A percentile compares a stretch with the other conserved stretches of the same genome.
Evolutionary conservation across 306 rosid species (phyloP).

Genomic region (Begonia peltatifolia): DNA sequence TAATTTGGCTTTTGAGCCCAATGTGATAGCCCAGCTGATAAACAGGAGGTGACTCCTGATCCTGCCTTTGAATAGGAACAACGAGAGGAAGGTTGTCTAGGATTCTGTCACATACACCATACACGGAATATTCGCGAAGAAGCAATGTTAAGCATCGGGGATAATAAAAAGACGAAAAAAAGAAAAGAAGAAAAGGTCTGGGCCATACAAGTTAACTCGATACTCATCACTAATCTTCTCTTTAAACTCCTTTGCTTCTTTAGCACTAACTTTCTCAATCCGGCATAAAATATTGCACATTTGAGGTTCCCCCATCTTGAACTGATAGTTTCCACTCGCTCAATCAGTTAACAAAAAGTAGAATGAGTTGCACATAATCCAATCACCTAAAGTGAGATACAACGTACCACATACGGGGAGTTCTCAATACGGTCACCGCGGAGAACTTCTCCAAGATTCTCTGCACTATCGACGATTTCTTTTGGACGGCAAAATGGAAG

Average conservation of each 20-base stretch:
- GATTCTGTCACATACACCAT: constrained; percentile 39
- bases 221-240: constrained; percentile 89
- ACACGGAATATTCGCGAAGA: constrained; percentile 3
- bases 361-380: too few relatives aligned
- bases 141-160: constrained; percentile 12
- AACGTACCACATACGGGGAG: constrained; percentile 68
- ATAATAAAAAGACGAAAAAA: neutral
- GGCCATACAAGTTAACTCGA: constrained; percentile 69
- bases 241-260: constrained; percentile 60
- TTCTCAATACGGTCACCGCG: constrained; percentile 96
- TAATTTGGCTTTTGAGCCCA: constrained; percentile 46
- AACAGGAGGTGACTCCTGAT: constrained; percentile 48
- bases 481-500: constrained; percentile 51
- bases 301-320: constrained; percentile 80
- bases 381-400: constrained; percentile 1
- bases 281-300: constrained; percentile 60
- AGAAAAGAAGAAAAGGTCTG: too few relatives aligned
- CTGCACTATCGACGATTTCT: constrained; percentile 65
- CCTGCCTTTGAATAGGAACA: constrained; percentile 46
- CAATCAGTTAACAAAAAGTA: constrained; percentile 9
- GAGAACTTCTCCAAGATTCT: constrained; percentile 94
- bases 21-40: constrained; percentile 80
- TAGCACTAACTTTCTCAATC: constrained; percentile 37
- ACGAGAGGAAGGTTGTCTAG: constrained; percentile 90
- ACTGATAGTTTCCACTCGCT: constrained; percentile 28